These are phyloP conservation scores for Calamus simplicifolius DNA, from an alignment of 176 grass and related monocot species.

Conservation along the genomic window DNA sequence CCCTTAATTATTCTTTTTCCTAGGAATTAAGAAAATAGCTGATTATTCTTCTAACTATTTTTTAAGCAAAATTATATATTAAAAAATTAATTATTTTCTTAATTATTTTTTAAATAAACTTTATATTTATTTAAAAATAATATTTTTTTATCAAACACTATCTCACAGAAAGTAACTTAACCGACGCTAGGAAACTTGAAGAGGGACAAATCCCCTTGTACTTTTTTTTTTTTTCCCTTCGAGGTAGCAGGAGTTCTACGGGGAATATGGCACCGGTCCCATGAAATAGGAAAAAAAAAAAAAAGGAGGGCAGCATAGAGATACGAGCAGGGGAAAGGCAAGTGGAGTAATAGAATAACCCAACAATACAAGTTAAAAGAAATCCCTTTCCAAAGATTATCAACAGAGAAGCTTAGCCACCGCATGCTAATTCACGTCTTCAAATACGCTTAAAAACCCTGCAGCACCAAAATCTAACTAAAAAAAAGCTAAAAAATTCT, in stretches of 20 bases:
- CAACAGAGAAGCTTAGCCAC: constrained; percentile 55
- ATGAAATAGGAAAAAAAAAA: not conserved
- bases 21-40: too few species aligned
- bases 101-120: too few species aligned
- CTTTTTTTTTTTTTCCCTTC: too few species aligned
- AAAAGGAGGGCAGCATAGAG: not conserved
- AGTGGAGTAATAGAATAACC: constrained; percentile 63
- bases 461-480: constrained; percentile 13
- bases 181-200: not conserved
- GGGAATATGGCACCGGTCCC: not conserved
- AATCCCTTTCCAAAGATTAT: constrained; percentile 44
- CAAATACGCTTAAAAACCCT: constrained; percentile 4
- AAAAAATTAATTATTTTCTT: too few species aligned
- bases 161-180: not conserved
- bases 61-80: too few species aligned
- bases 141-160: too few species aligned
- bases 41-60: too few species aligned
- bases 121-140: too few species aligned
- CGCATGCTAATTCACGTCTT: constrained; percentile 38
- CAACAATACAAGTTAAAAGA: constrained; percentile 84
- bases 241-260: not conserved
- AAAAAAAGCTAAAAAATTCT: too few species aligned
- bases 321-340: not conserved
- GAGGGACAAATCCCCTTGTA: not conserved
- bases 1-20: too few species aligned